phyloP scores from a whole-genome alignment of 371 early-diverging fungal species.

The Rhizopus delemar region DNA sequence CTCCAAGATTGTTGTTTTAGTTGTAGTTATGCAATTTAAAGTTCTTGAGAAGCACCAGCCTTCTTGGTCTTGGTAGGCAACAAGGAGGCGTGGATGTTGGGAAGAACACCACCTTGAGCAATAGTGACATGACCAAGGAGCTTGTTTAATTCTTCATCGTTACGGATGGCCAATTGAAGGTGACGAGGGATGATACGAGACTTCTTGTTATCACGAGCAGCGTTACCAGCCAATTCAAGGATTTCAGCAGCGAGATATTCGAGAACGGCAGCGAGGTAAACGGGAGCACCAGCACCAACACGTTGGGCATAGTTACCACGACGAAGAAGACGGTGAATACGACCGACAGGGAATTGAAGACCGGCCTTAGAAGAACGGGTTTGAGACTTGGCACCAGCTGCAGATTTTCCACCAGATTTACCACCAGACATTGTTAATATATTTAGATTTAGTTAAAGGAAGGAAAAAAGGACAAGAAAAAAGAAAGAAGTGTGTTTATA shows the following conservation, averaged over 20 bases:
- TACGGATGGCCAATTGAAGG: conserved; percentile 87
- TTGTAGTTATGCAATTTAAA: conserved; percentile 15
- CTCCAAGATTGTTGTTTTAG: too few species aligned
- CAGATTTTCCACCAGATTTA: conserved; percentile 54
- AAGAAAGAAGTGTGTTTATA: not conserved
- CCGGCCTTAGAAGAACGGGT: conserved; percentile 83
- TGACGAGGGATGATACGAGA: conserved; percentile 89
- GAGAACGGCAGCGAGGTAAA: conserved; percentile 90
- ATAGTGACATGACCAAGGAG: conserved; percentile 85
- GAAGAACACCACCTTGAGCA: conserved; percentile 83
- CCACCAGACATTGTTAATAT: conserved; percentile 42
- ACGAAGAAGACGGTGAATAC: conserved; percentile 93
- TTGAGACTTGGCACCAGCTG: conserved; percentile 60
- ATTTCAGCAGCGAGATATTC: conserved; percentile 96
- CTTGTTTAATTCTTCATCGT: conserved; percentile 95
- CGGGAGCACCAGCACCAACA: conserved; percentile 90
- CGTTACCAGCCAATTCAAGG: conserved; percentile 92
- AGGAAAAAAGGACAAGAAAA: conserved; percentile 8
- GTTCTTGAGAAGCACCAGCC: conserved; percentile 50
- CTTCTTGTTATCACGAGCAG: conserved; percentile 93
- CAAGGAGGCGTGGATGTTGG: conserved; percentile 75
- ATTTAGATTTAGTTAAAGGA: not conserved
- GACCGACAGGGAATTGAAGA: conserved; percentile 95
- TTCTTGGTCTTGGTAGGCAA: conserved; percentile 70
- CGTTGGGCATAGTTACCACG: conserved; percentile 93